Evolutionary conservation across 352 stramenopile species (phyloP), one percentile per base, ranked within the genome.

Genomic region (Phytophthora uliginosa): DNA sequence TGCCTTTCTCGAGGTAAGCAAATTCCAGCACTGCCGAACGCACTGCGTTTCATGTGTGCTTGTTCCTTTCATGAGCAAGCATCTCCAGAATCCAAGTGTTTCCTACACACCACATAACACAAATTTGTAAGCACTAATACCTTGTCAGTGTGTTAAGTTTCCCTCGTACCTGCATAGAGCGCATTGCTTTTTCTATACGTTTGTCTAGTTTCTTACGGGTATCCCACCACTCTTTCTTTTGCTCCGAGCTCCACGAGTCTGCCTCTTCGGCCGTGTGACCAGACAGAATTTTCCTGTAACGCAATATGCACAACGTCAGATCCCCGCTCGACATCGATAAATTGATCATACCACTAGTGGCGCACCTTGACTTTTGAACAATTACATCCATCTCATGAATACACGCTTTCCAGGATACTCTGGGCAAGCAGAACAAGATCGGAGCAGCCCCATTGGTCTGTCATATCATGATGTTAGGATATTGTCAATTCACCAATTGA

Each of bases 211-310:
- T 47, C 12, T 89, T 87, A 57, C 90, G 83, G 38, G 69, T 89
- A 62, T 69, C 77, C 90, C 90, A 96, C 90, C 90, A 96, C 26
- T 81, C 56, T n/a, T 89, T 92, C 66, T 95, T 95, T 48, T 88
- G 79, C 10, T 88, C 70, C 2, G 77, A 63, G 20, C 65, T 78
- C 88, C 84, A 95, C 36, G 77, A 75, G 7, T 77, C 67, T 13
- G 84, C 76, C 64, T 85, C 83, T 60, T 93, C 72, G 13, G 66
- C 79, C 4, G 81, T 85, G 48, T 95, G 78, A 0, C 85, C 87
- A 47, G 82, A 89, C 26, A 96, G 69, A 24, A 84, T 84, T 20
- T 80, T 61, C 47, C 88, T 96, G 63, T 20, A 36, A 48, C 36
- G 2, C 22, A 59, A 45, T 28, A 60, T 12, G 22, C 7, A 34